A percentile compares a stretch with the other conserved stretches of the same genome.
These are phyloP conservation scores for Phialocephala subalpina DNA, from an alignment of 2,329 filamentous ascomycete species.

Conservation along the genomic window DNA sequence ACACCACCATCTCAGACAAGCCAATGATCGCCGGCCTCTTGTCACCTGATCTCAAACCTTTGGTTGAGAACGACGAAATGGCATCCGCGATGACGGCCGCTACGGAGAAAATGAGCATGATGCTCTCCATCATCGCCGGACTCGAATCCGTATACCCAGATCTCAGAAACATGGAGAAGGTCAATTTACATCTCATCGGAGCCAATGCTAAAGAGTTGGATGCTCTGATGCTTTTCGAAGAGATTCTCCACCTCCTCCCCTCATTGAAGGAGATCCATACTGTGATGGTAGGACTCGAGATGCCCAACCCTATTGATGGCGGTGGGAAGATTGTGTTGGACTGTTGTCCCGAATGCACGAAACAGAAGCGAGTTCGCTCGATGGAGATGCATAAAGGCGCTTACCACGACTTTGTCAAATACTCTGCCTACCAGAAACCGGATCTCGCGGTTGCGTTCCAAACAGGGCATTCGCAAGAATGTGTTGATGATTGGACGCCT, in stretches of 20 bases:
- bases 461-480: slow-evolving; percentile 27
- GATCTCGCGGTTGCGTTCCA: slow-evolving; percentile 33
- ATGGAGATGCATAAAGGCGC: slow-evolving; percentile 25
- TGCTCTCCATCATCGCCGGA: slow-evolving; percentile 31
- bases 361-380: slow-evolving; percentile 1
- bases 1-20: slow-evolving; percentile 31
- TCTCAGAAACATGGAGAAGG: slow-evolving; percentile 8
- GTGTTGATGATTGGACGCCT: slow-evolving; percentile 22
- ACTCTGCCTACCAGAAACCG: slow-evolving; percentile 15
- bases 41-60: slow-evolving; percentile 7
- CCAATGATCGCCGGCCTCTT: slow-evolving; percentile 10
- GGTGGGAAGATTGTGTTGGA: slow-evolving; percentile 17
- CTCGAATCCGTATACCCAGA: slow-evolving; percentile 26
- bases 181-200: slow-evolving; percentile 33
- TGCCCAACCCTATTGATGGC: slow-evolving; percentile 7
- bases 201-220: slow-evolving; percentile 26
- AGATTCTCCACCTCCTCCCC: slow-evolving; percentile 32
- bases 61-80: slow-evolving; percentile 5
- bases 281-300: slow-evolving; percentile 24
- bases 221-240: slow-evolving; percentile 29
- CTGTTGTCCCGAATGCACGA: slow-evolving; percentile 27
- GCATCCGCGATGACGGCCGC: slow-evolving; percentile 15
- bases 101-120: slow-evolving; percentile 27
- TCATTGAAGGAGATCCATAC: slow-evolving; percentile 17
- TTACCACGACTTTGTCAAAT: slow-evolving; percentile 28